Conservation (phyloP, 495 filamentous ascomycete genomes). For the Penicillium fimorum region DNA sequence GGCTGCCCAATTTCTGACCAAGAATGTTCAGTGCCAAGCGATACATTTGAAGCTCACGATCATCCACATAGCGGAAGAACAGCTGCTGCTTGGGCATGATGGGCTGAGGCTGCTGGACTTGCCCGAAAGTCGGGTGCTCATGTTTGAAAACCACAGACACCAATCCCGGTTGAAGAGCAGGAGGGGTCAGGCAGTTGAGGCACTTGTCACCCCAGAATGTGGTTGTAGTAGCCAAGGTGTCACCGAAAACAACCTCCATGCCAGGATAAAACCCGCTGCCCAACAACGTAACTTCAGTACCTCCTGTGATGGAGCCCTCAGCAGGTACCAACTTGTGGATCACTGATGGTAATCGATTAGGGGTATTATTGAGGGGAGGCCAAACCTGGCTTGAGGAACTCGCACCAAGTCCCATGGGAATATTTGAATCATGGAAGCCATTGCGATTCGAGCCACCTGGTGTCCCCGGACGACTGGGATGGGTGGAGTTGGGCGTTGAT, state of each 20-base stretch:
- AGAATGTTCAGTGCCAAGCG: conserved; percentile 48
- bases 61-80: conserved; percentile 77
- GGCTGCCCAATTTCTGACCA: conserved; percentile 47
- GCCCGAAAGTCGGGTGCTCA: conserved; percentile 52
- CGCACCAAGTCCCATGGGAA: conserved; percentile 33
- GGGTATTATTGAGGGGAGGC: conserved; percentile 41
- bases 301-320: conserved; percentile 77
- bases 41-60: conserved; percentile 68
- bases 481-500: conserved; percentile 65
- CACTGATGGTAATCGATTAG: conserved; percentile 50
- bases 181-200: conserved; percentile 81
- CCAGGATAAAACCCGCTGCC: conserved; percentile 77
- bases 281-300: conserved; percentile 79
- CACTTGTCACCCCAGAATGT: conserved; percentile 80
- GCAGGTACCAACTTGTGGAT: conserved; percentile 77
- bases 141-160: conserved; percentile 75
- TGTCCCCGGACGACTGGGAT: conserved; percentile 50
- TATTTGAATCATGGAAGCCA: conserved; percentile 39
- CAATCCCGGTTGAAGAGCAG: conserved; percentile 62
- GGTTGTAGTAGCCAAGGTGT: conserved; percentile 71
- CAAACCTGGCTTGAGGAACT: conserved; percentile 39
- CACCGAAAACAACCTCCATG: conserved; percentile 84
- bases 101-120: conserved; percentile 42
- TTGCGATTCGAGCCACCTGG: conserved; percentile 46
- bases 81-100: conserved; percentile 54